Evolutionary conservation across 1,284 basidiomycete genomes (phyloP).

Genomic region (Athelia psychrophila): DNA sequence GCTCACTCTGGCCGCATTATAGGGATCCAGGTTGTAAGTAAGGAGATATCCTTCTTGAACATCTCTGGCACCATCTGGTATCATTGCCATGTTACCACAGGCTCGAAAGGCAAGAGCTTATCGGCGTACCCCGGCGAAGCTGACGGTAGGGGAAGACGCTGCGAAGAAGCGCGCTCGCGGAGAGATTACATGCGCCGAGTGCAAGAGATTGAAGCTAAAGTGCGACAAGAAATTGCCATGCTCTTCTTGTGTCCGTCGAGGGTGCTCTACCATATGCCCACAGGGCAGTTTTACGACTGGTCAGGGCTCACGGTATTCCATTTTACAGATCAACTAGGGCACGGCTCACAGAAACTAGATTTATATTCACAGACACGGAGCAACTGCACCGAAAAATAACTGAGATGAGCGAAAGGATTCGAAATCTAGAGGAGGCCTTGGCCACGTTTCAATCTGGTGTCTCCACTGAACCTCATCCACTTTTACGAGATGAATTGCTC

Average conservation of each 20-base stretch:
- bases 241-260: conserved; percentile 40
- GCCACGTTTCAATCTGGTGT: conserved; percentile 58
- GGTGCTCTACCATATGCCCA: conserved; percentile 34
- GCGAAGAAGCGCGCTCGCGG: conserved; percentile 25
- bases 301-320: conserved; percentile 18
- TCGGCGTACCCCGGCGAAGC: conserved; percentile 39
- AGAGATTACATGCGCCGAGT: no score
- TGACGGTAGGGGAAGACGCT: conserved; percentile 45
- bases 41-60: no score
- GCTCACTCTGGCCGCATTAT: no score
- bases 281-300: conserved; percentile 22
- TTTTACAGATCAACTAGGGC: neutral
- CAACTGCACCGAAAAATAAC: conserved; percentile 66
- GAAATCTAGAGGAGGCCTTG: conserved; percentile 67
- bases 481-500: conserved; percentile 60
- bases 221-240: conserved; percentile 35
- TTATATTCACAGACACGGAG: conserved; percentile 68
- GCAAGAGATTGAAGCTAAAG: no score
- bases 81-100: conserved; percentile 16
- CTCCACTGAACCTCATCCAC: conserved; percentile 60
- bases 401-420: conserved; percentile 72
- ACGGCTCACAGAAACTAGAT: conserved; percentile 31
- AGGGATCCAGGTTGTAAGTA: no score
- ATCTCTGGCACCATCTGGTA: no score
- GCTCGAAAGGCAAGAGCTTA: conserved; percentile 16